Evolutionary conservation across 148 eudicot genomes (phyloP), one percentile per base, ranked within the genome.

Genomic region (Euryodendron excelsum): DNA sequence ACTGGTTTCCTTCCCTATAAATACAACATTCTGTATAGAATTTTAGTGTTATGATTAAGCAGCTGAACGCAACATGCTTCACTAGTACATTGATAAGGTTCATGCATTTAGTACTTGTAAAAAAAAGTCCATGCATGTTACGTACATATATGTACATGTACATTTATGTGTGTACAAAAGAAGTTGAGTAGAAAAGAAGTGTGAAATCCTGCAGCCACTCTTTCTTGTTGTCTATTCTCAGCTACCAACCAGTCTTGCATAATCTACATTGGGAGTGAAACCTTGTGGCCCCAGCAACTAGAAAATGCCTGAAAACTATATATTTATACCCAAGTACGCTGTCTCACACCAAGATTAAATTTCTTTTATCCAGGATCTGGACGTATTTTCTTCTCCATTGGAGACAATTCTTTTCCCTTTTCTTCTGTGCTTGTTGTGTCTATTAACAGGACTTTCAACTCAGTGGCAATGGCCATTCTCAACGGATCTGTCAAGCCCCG

Each of bases 1-100:
- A 37, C n/a, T 68, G 73, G 53, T 55, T 77, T 77, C 73, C 67
- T 55, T 78, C 33, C 41, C 80, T 69, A 63, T 69, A 55, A 37
- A 59, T 58, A 41, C 3, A n/a, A n/a, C n/a, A n/a, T n/a, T n/a
- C n/a, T n/a, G n/a, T n/a, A n/a, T n/a, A n/a, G n/a, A n/a, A n/a
- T n/a, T n/a, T n/a, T n/a, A n/a, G n/a, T n/a, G n/a, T n/a, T n/a
- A n/a, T n/a, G n/a, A n/a, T n/a, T n/a, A n/a, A n/a, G n/a, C n/a
- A n/a, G n/a, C n/a, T n/a, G n/a, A n/a, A n/a, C n/a, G n/a, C n/a
- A n/a, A n/a, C n/a, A n/a, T n/a, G n/a, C n/a, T n/a, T n/a, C n/a
- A n/a, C n/a, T n/a, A n/a, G n/a, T n/a, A n/a, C n/a, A n/a, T n/a
- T n/a, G n/a, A n/a, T n/a, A n/a, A n/a, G n/a, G n/a, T n/a, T n/a